Base-by-base conservation (phyloP, 345 rosid species). In the Dipteronia dyeriana region DNA sequence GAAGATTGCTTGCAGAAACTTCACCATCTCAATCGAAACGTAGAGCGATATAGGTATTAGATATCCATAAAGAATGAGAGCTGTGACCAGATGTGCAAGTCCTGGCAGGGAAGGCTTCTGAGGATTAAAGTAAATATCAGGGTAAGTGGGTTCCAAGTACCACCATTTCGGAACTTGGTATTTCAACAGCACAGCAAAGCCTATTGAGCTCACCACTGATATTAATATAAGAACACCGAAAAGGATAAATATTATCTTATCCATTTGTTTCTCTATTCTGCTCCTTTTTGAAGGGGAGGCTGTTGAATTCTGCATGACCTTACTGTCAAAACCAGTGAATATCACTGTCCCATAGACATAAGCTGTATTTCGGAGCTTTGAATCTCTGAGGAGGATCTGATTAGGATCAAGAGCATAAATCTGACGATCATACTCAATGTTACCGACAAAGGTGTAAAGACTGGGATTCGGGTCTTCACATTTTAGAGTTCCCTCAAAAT, bases 381-480 rank as follows among this genome's bases (percentile, higher is more conserved):
- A 96, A 85, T 96, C 99, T 87, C 99, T 83, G 26, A 96, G 96
- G 9, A 96, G 99, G 86, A 96, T 85, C 82, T 96, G 99, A 87
- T 71, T 82, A 34, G 99, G 97, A 76, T 90, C 95, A 45, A 96
- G 75, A 54, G 97, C 91, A 88, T 79, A 87, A 41, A 87, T 82
- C 71, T 92, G 92, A 17, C 82, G 78, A 9, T 88, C 87, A 20
- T 80, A 85, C 82, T 94, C 98, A 51, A 96, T 79, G 76, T 87
- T 96, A 49, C 99, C 99, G 11, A 94, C 79, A 67, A 94, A 96
- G 53, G 97, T 90, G 87, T 96, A 96, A 11, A 96, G 94, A 73
- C 78, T 93, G 51, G 99, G 95, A 76, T 96, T 96, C 14, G 99
- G 99, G 79, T 96, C 97, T 84, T 96, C 99, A 34, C 99, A 96